Conservation (phyloP, 148 eudicot genomes). For the Euryodendron excelsum region DNA sequence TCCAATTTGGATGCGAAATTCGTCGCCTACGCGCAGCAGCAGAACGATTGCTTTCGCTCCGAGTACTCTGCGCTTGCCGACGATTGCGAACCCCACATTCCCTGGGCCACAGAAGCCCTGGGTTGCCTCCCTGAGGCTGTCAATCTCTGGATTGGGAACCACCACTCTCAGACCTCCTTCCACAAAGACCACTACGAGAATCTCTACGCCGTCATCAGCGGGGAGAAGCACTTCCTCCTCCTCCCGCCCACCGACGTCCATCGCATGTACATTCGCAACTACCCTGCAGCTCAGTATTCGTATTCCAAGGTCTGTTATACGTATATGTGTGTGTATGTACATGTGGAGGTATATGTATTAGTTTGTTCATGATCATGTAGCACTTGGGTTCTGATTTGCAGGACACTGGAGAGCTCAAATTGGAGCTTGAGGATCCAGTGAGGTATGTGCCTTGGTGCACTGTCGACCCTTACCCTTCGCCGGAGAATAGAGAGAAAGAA, state of each 20-base stretch:
- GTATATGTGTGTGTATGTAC: neutral
- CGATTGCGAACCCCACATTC: constrained; percentile 67
- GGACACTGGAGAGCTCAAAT: constrained; percentile 62
- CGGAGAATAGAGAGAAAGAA: constrained; percentile 44
- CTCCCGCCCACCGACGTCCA: constrained; percentile 96
- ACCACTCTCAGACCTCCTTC: constrained; percentile 69
- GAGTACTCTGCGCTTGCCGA: constrained; percentile 58
- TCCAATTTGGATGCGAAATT: constrained; percentile 19
- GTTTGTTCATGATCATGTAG: neutral
- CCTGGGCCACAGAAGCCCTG: constrained; percentile 85
- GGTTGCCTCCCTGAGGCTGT: constrained; percentile 92
- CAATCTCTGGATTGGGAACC: constrained; percentile 85
- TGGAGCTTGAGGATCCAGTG: constrained; percentile 77
- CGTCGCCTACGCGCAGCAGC: constrained; percentile 89
- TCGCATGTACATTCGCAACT: constrained; percentile 71
- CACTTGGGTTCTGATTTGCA: constrained; percentile 24
- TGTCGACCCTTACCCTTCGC: constrained; percentile 78
- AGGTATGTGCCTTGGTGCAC: constrained; percentile 91
- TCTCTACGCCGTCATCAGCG: constrained; percentile 77
- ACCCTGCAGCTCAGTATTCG: constrained; percentile 72
- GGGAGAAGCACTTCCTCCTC: constrained; percentile 89
- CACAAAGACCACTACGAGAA: constrained; percentile 99
- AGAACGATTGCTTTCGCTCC: constrained; percentile 77
- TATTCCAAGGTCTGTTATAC: constrained; percentile 48
- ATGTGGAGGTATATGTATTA: neutral